These are phyloP conservation scores for Leccinum ochraceum DNA, from an alignment of 768 basidiomycete species.

Conservation along the genomic window DNA sequence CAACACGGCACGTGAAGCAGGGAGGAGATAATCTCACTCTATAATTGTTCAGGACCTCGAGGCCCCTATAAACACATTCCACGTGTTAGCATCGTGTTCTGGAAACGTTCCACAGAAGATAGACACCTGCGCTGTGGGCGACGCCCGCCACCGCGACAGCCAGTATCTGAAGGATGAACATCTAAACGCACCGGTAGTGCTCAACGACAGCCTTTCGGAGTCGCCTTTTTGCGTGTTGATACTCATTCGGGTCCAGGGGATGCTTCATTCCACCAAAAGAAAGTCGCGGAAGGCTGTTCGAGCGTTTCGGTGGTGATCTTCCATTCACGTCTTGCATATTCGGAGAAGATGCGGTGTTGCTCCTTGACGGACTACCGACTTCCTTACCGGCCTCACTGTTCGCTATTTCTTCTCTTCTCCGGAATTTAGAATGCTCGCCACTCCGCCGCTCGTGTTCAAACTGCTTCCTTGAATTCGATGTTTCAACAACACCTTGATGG, in stretches of 20 bases:
- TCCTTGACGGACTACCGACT: not conserved
- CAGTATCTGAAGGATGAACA: not conserved
- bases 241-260: constrained; percentile 68
- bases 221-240: constrained; percentile 77
- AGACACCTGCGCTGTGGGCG: not conserved
- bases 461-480: not conserved
- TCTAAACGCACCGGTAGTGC: constrained; percentile 62
- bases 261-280: constrained; percentile 5
- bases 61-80: constrained; percentile 44
- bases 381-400: not conserved
- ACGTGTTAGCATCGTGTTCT: constrained; percentile 9
- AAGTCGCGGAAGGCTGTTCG: constrained; percentile 1
- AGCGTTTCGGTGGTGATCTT: not conserved
- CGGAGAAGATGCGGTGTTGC: not conserved
- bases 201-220: constrained; percentile 82
- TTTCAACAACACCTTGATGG: not conserved
- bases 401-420: not conserved
- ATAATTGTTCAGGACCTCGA: constrained; percentile 90
- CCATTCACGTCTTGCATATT: constrained; percentile 1
- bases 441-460: not conserved
- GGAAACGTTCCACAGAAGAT: not conserved
- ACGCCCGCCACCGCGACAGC: not conserved
- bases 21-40: constrained; percentile 46
- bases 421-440: not conserved
- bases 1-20: not conserved